phyloP scores from a whole-genome alignment of 805 yeast genomes.

The Candida caryicola region DNA sequence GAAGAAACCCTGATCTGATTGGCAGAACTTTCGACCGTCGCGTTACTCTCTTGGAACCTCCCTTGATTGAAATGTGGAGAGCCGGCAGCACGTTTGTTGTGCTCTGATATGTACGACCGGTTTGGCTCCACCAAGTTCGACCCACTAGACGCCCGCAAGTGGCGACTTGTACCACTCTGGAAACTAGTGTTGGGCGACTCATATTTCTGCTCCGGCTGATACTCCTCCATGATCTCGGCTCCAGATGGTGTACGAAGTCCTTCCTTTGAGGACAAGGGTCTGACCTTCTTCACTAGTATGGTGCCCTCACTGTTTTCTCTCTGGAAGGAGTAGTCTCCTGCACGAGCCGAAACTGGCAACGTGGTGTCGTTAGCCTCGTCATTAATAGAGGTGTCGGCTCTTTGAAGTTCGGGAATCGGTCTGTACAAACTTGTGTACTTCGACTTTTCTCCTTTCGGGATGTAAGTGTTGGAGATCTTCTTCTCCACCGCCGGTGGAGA shows the following conservation, averaged over 20 bases:
- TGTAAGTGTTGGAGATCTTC: slow-evolving; percentile 16
- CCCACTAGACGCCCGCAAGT: no score
- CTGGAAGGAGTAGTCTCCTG: background rate
- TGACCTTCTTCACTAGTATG: background rate
- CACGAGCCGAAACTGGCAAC: background rate
- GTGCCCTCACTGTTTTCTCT: background rate
- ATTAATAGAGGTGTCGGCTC: background rate
- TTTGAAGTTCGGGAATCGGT: slow-evolving; percentile 23
- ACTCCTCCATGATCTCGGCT: background rate
- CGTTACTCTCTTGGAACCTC: background rate
- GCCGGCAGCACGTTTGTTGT: background rate
- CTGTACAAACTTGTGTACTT: slow-evolving; percentile 19
- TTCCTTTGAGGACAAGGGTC: background rate
- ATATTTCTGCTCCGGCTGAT: background rate
- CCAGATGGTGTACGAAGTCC: background rate
- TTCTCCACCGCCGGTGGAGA: slow-evolving; percentile 1
- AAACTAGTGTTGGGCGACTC: background rate
- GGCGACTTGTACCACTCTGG: no score
- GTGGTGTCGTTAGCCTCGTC: background rate
- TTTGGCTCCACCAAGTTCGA: background rate
- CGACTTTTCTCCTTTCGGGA: slow-evolving; percentile 24
- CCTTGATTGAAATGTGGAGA: background rate
- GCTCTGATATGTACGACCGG: no score
- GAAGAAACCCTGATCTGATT: background rate
- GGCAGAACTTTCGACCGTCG: background rate